A percentile compares a stretch with the other conserved stretches of the same genome.
Conservation (phyloP, 2,329 filamentous ascomycete species). For the Cytospora mali region DNA sequence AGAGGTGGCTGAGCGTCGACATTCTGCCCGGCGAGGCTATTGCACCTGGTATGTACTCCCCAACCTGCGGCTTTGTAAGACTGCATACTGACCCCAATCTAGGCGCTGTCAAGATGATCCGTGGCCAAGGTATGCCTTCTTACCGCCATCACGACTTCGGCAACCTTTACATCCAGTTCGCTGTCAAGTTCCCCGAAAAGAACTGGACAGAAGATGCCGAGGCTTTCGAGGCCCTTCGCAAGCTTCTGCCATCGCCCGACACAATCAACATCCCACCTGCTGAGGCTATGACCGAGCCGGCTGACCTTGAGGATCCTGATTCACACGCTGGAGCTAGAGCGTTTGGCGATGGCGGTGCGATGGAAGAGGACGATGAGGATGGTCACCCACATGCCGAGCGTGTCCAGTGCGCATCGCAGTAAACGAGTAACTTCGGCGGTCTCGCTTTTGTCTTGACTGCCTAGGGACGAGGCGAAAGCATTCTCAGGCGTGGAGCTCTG, state of each 20-base stretch:
- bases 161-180: slow-evolving; percentile 96
- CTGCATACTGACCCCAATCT: slow-evolving; percentile 31
- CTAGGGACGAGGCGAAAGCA: neutral
- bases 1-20: slow-evolving; percentile 92
- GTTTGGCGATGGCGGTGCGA: slow-evolving; percentile 61
- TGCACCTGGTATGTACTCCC: slow-evolving; percentile 70
- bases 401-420: slow-evolving; percentile 87
- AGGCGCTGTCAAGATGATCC: slow-evolving; percentile 92
- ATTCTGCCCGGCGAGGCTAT: slow-evolving; percentile 95
- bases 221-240: slow-evolving; percentile 78
- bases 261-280: slow-evolving; percentile 68
- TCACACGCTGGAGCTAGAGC: slow-evolving; percentile 67
- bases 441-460: neutral
- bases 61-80: neutral
- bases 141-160: slow-evolving; percentile 92
- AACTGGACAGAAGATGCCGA: slow-evolving; percentile 66
- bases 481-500: neutral
- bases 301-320: slow-evolving; percentile 83
- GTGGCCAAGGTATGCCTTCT: slow-evolving; percentile 97
- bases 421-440: slow-evolving; percentile 44
- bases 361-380: slow-evolving; percentile 79
- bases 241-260: slow-evolving; percentile 74
- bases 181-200: slow-evolving; percentile 93
- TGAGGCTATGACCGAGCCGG: slow-evolving; percentile 91
- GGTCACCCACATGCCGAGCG: slow-evolving; percentile 75